Conservation (phyloP, 805 yeast genomes). For the Teunomyces panamensis region DNA sequence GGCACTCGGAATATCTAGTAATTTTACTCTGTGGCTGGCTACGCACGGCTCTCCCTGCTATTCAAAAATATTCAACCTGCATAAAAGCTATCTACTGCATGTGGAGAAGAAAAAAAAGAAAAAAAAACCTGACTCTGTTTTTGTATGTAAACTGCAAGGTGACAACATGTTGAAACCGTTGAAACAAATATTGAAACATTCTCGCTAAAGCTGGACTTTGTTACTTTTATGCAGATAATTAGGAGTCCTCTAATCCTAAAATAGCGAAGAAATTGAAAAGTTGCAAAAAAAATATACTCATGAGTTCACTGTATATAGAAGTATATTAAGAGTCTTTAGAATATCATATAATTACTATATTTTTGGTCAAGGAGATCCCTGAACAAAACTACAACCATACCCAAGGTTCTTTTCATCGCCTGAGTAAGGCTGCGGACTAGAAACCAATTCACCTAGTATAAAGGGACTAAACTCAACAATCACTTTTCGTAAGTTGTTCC, state of each 20-base stretch:
- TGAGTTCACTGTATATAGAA: too few relatives aligned
- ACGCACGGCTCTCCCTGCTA: not conserved
- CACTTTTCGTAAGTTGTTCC: slow-evolving; percentile 62
- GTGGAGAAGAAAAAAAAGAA: not conserved
- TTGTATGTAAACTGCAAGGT: not conserved
- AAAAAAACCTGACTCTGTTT: too few relatives aligned
- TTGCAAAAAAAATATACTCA: too few relatives aligned
- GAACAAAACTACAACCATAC: slow-evolving; percentile 6
- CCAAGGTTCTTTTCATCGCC: slow-evolving; percentile 30
- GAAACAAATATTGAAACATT: not conserved
- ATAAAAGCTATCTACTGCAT: not conserved
- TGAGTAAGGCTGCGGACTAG: slow-evolving; percentile 29
- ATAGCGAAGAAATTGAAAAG: not conserved
- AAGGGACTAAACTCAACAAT: slow-evolving; percentile 45
- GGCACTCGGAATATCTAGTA: too few relatives aligned
- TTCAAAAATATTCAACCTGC: not conserved
- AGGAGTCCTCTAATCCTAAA: not conserved
- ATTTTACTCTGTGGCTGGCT: not conserved
- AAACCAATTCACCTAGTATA: slow-evolving; percentile 28
- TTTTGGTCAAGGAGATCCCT: not conserved
- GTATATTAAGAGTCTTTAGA: not conserved
- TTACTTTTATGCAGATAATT: too few relatives aligned
- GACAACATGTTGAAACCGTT: not conserved
- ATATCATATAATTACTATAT: not conserved
- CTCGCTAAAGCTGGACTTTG: not conserved